Evolutionary conservation across 352 stramenopile species (phyloP).

Genomic region (Phytophthora agathidicida): DNA sequence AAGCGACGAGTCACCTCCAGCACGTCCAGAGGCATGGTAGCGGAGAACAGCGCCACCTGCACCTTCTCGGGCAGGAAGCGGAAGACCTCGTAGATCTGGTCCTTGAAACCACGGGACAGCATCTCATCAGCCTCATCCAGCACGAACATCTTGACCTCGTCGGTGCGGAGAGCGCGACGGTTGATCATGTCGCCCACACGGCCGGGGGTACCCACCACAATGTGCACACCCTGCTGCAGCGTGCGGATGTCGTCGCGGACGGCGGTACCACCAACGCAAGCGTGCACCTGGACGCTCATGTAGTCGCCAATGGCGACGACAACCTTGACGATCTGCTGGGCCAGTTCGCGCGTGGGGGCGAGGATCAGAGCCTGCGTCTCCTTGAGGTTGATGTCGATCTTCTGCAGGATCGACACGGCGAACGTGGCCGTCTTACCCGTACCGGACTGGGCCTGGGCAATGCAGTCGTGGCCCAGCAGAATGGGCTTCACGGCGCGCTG

Average conservation of each 20-base stretch:
- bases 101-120: conserved; percentile 99
- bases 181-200: conserved; percentile 99
- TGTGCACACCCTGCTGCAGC: conserved; percentile 97
- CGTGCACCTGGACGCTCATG: conserved; percentile 98
- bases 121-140: conserved; percentile 99
- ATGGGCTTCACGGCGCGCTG: conserved; percentile 98
- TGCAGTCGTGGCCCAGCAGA: conserved; percentile 97
- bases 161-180: conserved; percentile 94
- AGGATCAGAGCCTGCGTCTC: conserved; percentile 99
- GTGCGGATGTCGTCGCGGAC: conserved; percentile 99
- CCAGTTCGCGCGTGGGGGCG: conserved; percentile 98
- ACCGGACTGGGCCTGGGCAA: conserved; percentile 99
- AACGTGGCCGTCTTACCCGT: conserved; percentile 99
- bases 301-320: conserved; percentile 94
- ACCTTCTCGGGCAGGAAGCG: conserved; percentile 98
- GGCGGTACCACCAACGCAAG: conserved; percentile 98
- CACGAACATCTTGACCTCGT: conserved; percentile 97
- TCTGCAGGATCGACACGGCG: conserved; percentile 98
- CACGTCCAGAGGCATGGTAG: conserved; percentile 99
- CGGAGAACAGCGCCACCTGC: conserved; percentile 99
- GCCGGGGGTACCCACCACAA: conserved; percentile 98
- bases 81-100: conserved; percentile 99
- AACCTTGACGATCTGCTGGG: conserved; percentile 99
- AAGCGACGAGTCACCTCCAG: conserved; percentile 98
- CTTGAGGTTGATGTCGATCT: conserved; percentile 95